Evolutionary conservation across 345 rosid genomes (phyloP).

Genomic region (Heritiera fomes): DNA sequence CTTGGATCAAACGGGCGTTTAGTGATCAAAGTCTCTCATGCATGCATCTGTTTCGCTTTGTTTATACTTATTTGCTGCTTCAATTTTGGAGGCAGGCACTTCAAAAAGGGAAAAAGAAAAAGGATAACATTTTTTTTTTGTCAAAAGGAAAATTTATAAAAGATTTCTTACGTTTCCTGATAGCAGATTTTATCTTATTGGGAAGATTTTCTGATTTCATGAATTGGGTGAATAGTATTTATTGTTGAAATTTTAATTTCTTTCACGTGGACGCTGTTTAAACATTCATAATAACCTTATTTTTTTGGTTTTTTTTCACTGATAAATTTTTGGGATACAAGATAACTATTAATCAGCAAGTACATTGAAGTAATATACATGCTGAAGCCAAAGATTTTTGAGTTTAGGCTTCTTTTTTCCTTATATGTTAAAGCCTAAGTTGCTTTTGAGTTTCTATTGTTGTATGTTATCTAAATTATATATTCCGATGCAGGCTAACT

Average conservation of each 20-base stretch:
- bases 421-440: not conserved
- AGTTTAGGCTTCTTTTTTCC: not conserved
- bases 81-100: not conserved
- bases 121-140: not conserved
- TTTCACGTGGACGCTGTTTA: not conserved
- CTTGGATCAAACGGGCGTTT: not conserved
- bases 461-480: not conserved
- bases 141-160: not conserved
- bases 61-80: not conserved
- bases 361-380: not conserved
- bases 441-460: constrained; percentile 2
- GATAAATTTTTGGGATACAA: not conserved
- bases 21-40: not conserved
- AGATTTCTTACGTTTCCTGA: not conserved
- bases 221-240: not conserved
- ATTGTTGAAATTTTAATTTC: not conserved
- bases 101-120: not conserved
- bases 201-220: constrained; percentile 3
- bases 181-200: not conserved
- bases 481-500: not conserved
- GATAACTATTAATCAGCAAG: not conserved
- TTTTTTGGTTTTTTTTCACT: not conserved
- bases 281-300: not conserved
- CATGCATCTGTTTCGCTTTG: constrained; percentile 9
- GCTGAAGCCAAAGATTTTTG: not conserved